phyloP scores from a whole-genome alignment of 108 stramenopile species.

The Cyclotella atomus region DNA sequence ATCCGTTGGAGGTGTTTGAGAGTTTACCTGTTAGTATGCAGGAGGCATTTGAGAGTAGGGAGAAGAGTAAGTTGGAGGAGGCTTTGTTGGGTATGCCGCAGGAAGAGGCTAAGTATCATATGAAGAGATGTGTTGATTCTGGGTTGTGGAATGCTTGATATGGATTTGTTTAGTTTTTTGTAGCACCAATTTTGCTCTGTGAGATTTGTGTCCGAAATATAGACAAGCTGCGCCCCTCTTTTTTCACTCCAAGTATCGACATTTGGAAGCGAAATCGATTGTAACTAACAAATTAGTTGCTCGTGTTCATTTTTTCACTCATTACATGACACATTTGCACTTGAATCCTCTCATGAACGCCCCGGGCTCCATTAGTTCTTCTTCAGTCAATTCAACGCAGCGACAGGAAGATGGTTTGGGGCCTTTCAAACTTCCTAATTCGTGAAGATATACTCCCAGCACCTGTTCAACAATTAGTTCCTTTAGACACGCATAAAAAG shows the following conservation, averaged over 20 bases:
- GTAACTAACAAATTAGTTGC: too few species aligned
- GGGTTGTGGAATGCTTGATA: constrained; percentile 88
- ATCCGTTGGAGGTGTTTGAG: constrained; percentile 96
- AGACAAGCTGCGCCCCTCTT: too few species aligned
- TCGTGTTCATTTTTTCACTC: too few species aligned
- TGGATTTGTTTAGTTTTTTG: too few species aligned
- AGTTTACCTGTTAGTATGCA: constrained; percentile 86
- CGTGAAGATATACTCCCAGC: constrained; percentile 75
- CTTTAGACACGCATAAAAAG: too few species aligned
- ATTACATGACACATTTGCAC: constrained; percentile 86
- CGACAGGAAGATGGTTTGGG: constrained; percentile 77
- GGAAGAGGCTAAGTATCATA: constrained; percentile 92
- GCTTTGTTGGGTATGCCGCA: constrained; percentile 78
- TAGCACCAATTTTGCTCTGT: too few species aligned
- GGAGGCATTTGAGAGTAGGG: constrained; percentile 92
- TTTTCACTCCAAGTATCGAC: too few species aligned
- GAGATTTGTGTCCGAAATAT: too few species aligned
- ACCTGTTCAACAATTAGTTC: constrained; percentile 37
- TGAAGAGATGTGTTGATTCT: constrained; percentile 94
- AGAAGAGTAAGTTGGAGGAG: constrained; percentile 79
- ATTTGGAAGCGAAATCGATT: too few species aligned
- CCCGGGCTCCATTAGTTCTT: constrained; percentile 78
- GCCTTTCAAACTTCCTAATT: constrained; percentile 71
- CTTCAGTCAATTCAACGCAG: constrained; percentile 74
- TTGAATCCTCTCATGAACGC: constrained; percentile 74